phyloP scores from a whole-genome alignment of 805 yeast genomes.

The Starmerella gropengiesseri region DNA sequence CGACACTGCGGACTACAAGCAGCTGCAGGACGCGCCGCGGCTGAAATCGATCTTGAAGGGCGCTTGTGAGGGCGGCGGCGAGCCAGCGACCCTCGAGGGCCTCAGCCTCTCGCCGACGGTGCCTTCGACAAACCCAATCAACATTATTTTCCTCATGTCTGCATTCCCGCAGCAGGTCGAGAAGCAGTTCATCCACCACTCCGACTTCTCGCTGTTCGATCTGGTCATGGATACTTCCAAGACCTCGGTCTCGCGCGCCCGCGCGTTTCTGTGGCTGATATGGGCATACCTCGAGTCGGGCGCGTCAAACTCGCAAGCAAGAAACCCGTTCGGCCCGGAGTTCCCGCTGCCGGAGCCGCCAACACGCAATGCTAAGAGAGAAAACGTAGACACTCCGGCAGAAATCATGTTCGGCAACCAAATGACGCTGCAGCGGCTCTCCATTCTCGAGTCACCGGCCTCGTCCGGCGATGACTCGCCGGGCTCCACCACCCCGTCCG shows the following conservation, averaged over 20 bases:
- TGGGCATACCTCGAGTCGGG: conserved; percentile 73
- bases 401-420: conserved; percentile 37
- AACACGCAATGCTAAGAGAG: conserved; percentile 26
- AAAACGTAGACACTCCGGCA: conserved; percentile 36
- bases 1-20: conserved; percentile 49
- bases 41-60: conserved; percentile 81
- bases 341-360: conserved; percentile 36
- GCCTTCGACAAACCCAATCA: conserved; percentile 59
- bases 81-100: conserved; percentile 14
- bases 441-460: conserved; percentile 27
- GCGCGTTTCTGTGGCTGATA: conserved; percentile 70
- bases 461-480: conserved; percentile 6
- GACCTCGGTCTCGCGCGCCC: conserved; percentile 56
- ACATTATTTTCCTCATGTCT: conserved; percentile 62
- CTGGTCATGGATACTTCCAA: conserved; percentile 54
- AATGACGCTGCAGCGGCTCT: conserved; percentile 32
- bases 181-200: conserved; percentile 29
- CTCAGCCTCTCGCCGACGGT: conserved; percentile 1
- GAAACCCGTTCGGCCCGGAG: conserved; percentile 47
- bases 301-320: conserved; percentile 37
- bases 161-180: conserved; percentile 46
- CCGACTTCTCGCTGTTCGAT: conserved; percentile 32
- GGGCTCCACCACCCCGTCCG: background rate
- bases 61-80: conserved; percentile 57
- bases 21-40: conserved; percentile 89